Percentiles rank a stretch among this genome's conserved stretches.
phyloP scores from a whole-genome alignment of 805 yeast species.

The Metschnikowia cerradonensis region DNA sequence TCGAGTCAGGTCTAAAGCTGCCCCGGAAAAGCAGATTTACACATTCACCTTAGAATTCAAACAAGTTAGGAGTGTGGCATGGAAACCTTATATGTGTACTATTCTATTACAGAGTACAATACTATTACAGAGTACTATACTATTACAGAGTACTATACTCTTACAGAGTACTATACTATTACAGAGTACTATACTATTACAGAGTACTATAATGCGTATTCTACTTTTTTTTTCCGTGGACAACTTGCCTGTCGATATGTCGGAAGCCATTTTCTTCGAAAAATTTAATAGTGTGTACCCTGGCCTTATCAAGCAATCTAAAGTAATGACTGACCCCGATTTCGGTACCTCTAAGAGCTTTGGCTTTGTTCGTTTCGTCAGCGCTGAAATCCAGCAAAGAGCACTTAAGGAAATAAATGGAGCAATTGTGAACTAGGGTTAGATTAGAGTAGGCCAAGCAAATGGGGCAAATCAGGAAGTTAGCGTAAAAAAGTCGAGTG shows the following conservation, averaged over 20 bases:
- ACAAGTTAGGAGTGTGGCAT: too few relatives aligned
- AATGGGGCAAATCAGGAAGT: conserved; percentile 22
- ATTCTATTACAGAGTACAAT: too few relatives aligned
- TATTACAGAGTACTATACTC: too few relatives aligned
- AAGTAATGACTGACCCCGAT: conserved; percentile 68
- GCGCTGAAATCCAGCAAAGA: conserved; percentile 62
- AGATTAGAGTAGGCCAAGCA: conserved; percentile 65
- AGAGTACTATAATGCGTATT: conserved; percentile 23
- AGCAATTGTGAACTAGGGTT: conserved; percentile 60
- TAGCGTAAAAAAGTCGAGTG: conserved; percentile 2
- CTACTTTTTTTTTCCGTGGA: conserved; percentile 77
- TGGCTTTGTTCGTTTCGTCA: conserved; percentile 80
- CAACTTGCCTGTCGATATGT: conserved; percentile 70
- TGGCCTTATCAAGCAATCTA: conserved; percentile 64
- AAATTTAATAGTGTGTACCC: conserved; percentile 67
- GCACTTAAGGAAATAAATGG: conserved; percentile 85
- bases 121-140: too few relatives aligned
- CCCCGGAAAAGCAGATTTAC: too few relatives aligned
- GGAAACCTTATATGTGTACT: too few relatives aligned
- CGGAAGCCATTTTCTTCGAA: conserved; percentile 62
- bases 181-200: too few relatives aligned
- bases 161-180: too few relatives aligned
- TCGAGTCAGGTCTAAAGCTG: too few relatives aligned
- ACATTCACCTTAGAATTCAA: too few relatives aligned
- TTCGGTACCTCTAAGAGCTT: conserved; percentile 77